Evolutionary conservation across 2,329 filamentous ascomycete genomes (phyloP).

Genomic region (Didymella lethalis): DNA sequence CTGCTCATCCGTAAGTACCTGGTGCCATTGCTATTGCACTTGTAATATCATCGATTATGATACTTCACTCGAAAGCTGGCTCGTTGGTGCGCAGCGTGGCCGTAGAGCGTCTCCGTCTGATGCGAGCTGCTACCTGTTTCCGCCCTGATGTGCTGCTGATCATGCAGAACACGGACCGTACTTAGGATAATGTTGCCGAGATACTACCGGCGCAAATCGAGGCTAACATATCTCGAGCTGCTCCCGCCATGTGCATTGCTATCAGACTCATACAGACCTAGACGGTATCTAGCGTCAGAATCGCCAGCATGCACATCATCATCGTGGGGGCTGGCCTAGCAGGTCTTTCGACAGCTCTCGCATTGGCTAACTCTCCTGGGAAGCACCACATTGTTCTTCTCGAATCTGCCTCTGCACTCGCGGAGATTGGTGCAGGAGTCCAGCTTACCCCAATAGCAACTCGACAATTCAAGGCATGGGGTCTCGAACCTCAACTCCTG

Average conservation of each 20-base stretch:
- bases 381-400: constrained; percentile 11
- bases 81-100: not conserved
- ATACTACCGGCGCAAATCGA: not conserved
- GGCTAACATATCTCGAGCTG: not conserved
- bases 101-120: not conserved
- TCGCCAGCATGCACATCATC: constrained; percentile 7
- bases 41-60: not conserved
- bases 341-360: constrained; percentile 18
- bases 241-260: not conserved
- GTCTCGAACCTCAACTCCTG: constrained; percentile 9
- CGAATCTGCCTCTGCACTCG: constrained; percentile 10
- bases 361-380: constrained; percentile 5
- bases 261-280: not conserved
- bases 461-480: constrained; percentile 16
- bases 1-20: not conserved
- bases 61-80: not conserved
- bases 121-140: not conserved
- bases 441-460: constrained; percentile 16
- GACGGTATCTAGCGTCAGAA: not conserved
- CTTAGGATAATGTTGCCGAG: constrained; percentile 4
- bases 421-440: constrained; percentile 17
- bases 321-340: constrained; percentile 17
- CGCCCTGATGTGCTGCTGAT: not conserved
- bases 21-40: not conserved
- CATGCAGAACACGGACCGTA: constrained; percentile 8